Conservation (phyloP, 768 basidiomycete genomes). For the Mycena rebaudengoi region DNA sequence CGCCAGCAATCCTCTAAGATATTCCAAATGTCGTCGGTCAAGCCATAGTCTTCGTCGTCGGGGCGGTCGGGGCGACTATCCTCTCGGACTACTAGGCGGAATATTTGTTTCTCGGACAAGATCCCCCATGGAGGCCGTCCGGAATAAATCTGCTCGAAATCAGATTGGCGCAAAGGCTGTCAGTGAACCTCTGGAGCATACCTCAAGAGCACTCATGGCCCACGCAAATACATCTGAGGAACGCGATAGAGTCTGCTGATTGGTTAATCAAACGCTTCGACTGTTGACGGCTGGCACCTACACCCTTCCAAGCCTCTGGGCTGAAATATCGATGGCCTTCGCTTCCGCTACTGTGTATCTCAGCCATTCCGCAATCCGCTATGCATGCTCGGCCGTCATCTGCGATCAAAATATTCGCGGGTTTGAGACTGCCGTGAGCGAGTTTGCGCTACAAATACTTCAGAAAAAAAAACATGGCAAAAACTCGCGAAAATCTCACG, state of each 20-base stretch:
- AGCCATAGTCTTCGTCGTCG: constrained; percentile 27
- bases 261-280: background rate
- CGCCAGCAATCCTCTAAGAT: constrained; percentile 37
- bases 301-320: constrained; percentile 40
- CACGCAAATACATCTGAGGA: constrained; percentile 38
- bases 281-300: constrained; percentile 14
- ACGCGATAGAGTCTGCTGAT: constrained; percentile 28
- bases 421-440: constrained; percentile 32
- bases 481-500: constrained; percentile 10
- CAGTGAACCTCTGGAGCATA: constrained; percentile 1
- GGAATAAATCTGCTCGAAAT: constrained; percentile 32
- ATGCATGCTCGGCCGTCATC: background rate
- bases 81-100: constrained; percentile 33
- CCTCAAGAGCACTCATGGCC: constrained; percentile 37
- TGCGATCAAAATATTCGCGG: background rate
- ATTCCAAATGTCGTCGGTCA: constrained; percentile 33
- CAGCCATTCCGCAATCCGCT: background rate
- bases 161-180: background rate
- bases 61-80: constrained; percentile 38
- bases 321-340: constrained; percentile 19
- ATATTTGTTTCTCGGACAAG: constrained; percentile 35
- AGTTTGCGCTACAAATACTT: constrained; percentile 25
- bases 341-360: background rate
- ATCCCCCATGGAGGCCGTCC: constrained; percentile 34
- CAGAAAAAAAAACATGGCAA: background rate